Conservation (phyloP, 179 eudicot genomes). For the Carnegiea gigantea region DNA sequence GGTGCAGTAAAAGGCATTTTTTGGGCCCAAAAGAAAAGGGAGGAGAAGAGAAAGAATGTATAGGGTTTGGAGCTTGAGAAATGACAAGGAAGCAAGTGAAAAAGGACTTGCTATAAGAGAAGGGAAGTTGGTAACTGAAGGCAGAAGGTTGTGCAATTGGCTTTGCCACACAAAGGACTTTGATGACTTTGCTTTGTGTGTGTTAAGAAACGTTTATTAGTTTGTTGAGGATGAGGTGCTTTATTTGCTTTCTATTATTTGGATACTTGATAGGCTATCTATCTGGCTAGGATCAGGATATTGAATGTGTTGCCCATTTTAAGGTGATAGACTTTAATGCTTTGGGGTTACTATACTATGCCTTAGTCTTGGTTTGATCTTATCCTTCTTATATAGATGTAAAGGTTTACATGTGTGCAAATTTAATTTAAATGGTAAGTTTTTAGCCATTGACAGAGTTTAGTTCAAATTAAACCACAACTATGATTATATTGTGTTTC, state of each 20-base stretch:
- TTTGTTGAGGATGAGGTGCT: background rate
- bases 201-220: background rate
- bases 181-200: background rate
- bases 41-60: background rate
- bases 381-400: background rate
- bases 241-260: background rate
- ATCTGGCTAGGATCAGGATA: background rate
- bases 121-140: background rate
- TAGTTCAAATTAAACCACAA: too few relatives aligned
- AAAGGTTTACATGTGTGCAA: too few relatives aligned
- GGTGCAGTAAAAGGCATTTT: background rate
- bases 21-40: background rate
- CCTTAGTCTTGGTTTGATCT: background rate
- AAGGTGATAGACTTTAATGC: background rate
- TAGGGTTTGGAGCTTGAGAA: background rate
- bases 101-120: background rate
- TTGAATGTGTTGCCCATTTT: background rate
- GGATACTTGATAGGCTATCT: background rate
- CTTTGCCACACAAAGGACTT: background rate
- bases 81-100: background rate
- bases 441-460: too few relatives aligned
- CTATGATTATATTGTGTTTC: too few relatives aligned
- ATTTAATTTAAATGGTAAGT: too few relatives aligned
- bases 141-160: background rate
- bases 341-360: background rate